phyloP scores from a whole-genome alignment of 2,329 filamentous ascomycete species.

The Fusarium chuoi region DNA sequence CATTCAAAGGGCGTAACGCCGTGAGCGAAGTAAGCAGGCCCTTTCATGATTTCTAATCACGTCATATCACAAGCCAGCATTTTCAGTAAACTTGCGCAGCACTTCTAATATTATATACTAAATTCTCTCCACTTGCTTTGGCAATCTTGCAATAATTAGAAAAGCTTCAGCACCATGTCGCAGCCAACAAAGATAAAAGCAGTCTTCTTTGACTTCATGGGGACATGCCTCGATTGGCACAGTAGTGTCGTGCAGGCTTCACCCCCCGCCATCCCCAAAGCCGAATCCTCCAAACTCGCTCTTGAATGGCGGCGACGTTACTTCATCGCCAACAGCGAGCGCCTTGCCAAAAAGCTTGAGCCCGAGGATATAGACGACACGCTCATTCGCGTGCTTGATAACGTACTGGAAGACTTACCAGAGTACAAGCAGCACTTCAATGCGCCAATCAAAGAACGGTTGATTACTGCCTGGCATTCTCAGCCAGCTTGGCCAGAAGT shows the following conservation, averaged over 20 bases:
- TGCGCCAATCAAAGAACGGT: constrained; percentile 29
- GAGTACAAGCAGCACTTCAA: constrained; percentile 16
- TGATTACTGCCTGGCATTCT: constrained; percentile 58
- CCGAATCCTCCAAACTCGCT: constrained; percentile 54
- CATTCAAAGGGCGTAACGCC: not conserved
- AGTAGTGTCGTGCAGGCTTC: constrained; percentile 49
- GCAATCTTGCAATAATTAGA: too few relatives aligned
- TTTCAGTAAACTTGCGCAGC: not conserved
- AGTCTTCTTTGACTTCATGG: constrained; percentile 68
- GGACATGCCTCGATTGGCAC: constrained; percentile 68
- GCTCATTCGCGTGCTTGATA: constrained; percentile 54
- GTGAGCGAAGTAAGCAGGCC: not conserved
- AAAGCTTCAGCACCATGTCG: not conserved
- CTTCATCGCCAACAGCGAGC: constrained; percentile 57
- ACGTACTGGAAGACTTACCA: constrained; percentile 41
- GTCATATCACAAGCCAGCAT: not conserved
- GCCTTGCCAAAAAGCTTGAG: constrained; percentile 45
- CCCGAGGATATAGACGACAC: constrained; percentile 64
- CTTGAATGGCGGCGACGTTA: constrained; percentile 62
- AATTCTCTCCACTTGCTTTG: too few relatives aligned
- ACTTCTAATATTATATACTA: not conserved
- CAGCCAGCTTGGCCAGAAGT: constrained; percentile 65
- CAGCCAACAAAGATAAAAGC: constrained; percentile 51
- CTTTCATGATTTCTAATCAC: not conserved
- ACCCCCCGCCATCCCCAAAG: constrained; percentile 47